Conservation (phyloP, 2,329 filamentous ascomycete species). For the Pseudocercospora eumusae region DNA sequence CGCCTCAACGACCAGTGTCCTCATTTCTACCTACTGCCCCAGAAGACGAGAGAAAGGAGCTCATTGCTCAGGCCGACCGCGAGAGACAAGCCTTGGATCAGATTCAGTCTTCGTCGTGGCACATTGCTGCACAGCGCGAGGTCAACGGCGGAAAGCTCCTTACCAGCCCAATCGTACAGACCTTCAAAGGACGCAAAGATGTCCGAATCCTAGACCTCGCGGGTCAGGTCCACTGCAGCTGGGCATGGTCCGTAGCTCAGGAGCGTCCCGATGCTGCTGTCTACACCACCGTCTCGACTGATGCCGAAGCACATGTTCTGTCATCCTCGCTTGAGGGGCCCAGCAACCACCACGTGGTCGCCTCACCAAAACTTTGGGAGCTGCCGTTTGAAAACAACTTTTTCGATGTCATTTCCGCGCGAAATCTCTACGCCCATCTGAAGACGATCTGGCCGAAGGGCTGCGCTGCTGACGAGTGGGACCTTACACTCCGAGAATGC, state of each 20-base stretch:
- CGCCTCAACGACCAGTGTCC: constrained; percentile 48
- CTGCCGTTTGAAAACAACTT: constrained; percentile 83
- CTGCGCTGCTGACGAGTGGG: constrained; percentile 72
- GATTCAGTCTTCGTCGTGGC: constrained; percentile 61
- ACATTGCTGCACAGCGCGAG: constrained; percentile 61
- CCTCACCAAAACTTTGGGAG: constrained; percentile 72
- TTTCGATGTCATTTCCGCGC: constrained; percentile 89
- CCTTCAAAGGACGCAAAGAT: constrained; percentile 44
- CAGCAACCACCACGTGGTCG: constrained; percentile 80
- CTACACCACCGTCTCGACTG: constrained; percentile 67
- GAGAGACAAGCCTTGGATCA: constrained; percentile 79
- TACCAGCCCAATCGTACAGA: constrained; percentile 54
- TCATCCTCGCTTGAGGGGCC: constrained; percentile 80
- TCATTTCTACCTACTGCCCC: constrained; percentile 43
- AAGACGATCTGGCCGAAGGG: constrained; percentile 63
- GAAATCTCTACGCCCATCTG: constrained; percentile 81
- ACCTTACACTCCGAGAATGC: constrained; percentile 80
- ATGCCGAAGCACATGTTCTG: constrained; percentile 44
- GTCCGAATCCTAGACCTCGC: constrained; percentile 81
- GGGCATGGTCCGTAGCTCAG: constrained; percentile 90
- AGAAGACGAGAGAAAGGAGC: constrained; percentile 41
- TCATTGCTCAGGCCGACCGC: constrained; percentile 59
- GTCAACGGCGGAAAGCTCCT: constrained; percentile 63
- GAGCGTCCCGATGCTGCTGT: constrained; percentile 83
- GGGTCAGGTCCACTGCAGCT: constrained; percentile 81